These are phyloP conservation scores for Zea luxurians DNA, from an alignment of 176 grass and related monocot species.

Conservation along the genomic window DNA sequence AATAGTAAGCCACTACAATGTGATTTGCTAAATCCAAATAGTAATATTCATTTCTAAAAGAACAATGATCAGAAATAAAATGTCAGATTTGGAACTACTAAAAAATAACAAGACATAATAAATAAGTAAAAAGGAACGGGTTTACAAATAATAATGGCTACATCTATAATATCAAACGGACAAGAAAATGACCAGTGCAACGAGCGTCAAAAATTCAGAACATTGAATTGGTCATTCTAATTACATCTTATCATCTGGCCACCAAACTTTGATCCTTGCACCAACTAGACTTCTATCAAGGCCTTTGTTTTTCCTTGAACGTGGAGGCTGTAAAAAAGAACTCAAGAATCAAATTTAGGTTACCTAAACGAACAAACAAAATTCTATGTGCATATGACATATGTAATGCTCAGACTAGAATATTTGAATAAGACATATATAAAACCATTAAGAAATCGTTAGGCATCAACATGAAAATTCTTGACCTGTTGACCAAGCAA, in stretches of 20 bases:
- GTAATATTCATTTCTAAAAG: background rate
- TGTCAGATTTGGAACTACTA: background rate
- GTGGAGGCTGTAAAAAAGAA: constrained; percentile 47
- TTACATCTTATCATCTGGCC: constrained; percentile 91
- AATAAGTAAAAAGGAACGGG: constrained; percentile 1
- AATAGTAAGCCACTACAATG: background rate
- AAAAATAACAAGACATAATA: constrained; percentile 16
- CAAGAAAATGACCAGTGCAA: constrained; percentile 1
- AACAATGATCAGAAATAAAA: background rate
- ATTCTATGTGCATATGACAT: background rate
- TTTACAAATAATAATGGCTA: background rate
- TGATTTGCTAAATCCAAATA: background rate
- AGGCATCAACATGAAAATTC: constrained; percentile 4
- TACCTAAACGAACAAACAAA: background rate
- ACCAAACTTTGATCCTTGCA: constrained; percentile 91
- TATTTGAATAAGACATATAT: too few relatives aligned
- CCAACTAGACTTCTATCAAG: constrained; percentile 68
- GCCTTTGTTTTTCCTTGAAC: constrained; percentile 57
- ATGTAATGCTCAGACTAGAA: background rate
- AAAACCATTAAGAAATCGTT: too few relatives aligned
- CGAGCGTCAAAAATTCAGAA: background rate
- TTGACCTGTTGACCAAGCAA: background rate
- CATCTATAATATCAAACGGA: background rate
- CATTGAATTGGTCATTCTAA: constrained; percentile 30
- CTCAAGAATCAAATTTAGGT: constrained; percentile 34